Conservation (phyloP, 331 rosid genomes). For the Cucumis variabilis region DNA sequence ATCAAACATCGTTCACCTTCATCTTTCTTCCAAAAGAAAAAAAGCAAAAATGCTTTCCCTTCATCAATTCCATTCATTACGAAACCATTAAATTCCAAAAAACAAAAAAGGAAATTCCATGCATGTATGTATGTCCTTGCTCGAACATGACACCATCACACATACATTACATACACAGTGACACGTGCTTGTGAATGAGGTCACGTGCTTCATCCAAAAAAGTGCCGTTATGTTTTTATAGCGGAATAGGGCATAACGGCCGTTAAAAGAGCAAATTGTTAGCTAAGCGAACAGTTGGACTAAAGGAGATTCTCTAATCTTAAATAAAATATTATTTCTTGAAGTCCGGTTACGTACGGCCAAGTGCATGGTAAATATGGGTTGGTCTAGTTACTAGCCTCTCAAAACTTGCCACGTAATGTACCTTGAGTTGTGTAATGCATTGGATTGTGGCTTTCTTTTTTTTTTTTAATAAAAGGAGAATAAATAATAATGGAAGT, state of each 20-base stretch:
- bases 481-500: background rate
- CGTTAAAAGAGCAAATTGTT: conserved; percentile 16
- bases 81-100: conserved; percentile 11
- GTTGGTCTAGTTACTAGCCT: background rate
- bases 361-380: background rate
- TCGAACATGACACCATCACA: background rate
- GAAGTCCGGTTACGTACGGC: background rate
- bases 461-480: background rate
- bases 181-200: background rate
- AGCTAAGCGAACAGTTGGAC: conserved; percentile 21
- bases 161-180: background rate
- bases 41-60: background rate
- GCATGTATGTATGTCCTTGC: background rate
- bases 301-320: conserved; percentile 17
- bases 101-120: background rate
- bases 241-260: conserved; percentile 12
- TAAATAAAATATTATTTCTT: conserved; percentile 12
- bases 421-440: too few relatives aligned
- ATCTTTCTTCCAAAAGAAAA: too few relatives aligned
- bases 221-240: conserved; percentile 15
- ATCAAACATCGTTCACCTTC: background rate
- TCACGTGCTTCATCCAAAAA: conserved; percentile 22
- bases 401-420: background rate
- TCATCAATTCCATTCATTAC: background rate
- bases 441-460: background rate